A percentile compares a stretch with the other conserved stretches of the same genome.
Conservation (phyloP, 2,329 filamentous ascomycete genomes). For the Hymenoscyphus albidus region DNA sequence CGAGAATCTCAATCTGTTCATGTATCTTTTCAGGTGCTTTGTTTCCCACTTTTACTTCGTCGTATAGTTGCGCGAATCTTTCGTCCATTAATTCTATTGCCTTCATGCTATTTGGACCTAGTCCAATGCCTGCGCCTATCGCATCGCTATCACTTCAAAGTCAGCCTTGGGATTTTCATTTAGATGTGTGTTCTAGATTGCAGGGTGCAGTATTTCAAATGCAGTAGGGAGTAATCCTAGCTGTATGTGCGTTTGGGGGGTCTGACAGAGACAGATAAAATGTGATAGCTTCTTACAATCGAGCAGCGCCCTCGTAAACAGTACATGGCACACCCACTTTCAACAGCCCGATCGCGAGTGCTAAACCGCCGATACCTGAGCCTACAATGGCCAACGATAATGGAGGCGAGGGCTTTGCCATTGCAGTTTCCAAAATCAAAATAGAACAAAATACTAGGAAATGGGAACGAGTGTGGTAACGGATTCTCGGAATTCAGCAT, state of each 20-base stretch:
- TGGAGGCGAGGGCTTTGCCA: not conserved
- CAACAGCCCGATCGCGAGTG: constrained; percentile 22
- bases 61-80: constrained; percentile 38
- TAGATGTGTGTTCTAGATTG: no score
- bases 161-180: no score
- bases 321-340: constrained; percentile 17
- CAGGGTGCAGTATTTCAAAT: no score
- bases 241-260: no score
- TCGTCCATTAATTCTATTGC: constrained; percentile 42
- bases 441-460: not conserved
- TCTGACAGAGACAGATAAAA: not conserved
- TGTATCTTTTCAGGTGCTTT: constrained; percentile 37
- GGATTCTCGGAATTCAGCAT: not conserved
- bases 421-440: not conserved
- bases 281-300: constrained; percentile 8
- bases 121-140: constrained; percentile 34
- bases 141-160: constrained; percentile 9
- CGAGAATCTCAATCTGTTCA: constrained; percentile 41
- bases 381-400: constrained; percentile 21
- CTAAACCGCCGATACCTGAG: constrained; percentile 23
- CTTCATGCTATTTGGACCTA: constrained; percentile 41
- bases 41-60: constrained; percentile 40
- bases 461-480: not conserved
- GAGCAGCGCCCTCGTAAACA: constrained; percentile 22
- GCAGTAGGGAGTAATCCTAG: no score